phyloP scores from a whole-genome alignment of 192 early-diverging fungal species.

The Backusella mclennaniae region DNA sequence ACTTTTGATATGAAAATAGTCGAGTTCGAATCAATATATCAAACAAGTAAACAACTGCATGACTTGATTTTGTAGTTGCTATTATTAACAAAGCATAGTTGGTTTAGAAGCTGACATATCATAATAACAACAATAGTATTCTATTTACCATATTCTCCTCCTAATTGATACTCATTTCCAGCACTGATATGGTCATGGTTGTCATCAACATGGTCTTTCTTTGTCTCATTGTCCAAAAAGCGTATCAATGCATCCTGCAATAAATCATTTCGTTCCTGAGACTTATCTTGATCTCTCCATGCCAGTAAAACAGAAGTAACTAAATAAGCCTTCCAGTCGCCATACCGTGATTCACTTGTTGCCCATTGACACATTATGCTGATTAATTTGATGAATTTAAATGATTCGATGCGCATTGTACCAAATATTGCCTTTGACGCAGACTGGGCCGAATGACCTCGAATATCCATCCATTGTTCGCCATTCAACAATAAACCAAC shows the following conservation, averaged over 20 bases:
- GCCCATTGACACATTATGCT: constrained; percentile 54
- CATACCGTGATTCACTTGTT: constrained; percentile 39
- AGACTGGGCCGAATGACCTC: constrained; percentile 27
- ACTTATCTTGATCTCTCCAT: constrained; percentile 37
- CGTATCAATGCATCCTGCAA: constrained; percentile 49
- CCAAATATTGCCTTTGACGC: constrained; percentile 22
- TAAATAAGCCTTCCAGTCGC: constrained; percentile 48
- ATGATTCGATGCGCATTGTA: not conserved
- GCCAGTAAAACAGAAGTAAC: constrained; percentile 41
- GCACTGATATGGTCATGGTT: not conserved
- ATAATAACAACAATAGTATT: too few species aligned
- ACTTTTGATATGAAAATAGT: constrained; percentile 58
- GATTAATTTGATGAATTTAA: constrained; percentile 21
- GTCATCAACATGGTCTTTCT: not conserved
- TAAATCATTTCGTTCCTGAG: constrained; percentile 9
- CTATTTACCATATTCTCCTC: constrained; percentile 3
- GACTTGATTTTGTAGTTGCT: not conserved
- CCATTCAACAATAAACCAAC: constrained; percentile 18
- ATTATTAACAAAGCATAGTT: too few species aligned
- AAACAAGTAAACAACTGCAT: constrained; percentile 43
- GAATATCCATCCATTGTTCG: constrained; percentile 22
- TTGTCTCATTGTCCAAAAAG: constrained; percentile 43
- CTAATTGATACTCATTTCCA: not conserved
- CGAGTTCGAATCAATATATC: constrained; percentile 50
- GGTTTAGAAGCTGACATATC: too few species aligned